phyloP scores from a whole-genome alignment of 2,329 filamentous ascomycete genomes.

The Diaporthe citrichinensis region DNA sequence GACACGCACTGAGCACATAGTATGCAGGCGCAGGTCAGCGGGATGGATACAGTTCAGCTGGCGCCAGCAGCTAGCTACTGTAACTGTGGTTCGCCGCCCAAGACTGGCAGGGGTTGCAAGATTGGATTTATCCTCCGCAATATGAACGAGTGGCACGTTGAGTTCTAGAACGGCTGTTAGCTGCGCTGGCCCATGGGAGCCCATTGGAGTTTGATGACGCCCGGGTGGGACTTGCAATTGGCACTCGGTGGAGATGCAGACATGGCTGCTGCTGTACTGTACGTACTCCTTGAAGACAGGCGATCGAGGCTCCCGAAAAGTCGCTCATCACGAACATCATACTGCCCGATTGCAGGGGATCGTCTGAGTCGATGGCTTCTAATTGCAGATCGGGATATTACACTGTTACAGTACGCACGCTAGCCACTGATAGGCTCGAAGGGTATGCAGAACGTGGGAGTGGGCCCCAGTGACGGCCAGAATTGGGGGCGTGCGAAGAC shows the following conservation, averaged over 20 bases:
- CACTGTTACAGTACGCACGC: conserved; percentile 14
- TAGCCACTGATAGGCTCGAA: conserved; percentile 12
- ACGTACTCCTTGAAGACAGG: not conserved
- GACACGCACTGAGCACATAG: not conserved
- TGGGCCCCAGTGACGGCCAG: not conserved
- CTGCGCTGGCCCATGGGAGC: conserved; percentile 11
- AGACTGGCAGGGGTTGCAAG: conserved; percentile 22
- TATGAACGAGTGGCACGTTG: conserved; percentile 21
- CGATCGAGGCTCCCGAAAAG: not conserved
- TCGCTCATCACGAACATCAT: not conserved
- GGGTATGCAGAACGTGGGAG: conserved; percentile 31
- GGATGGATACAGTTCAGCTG: conserved; percentile 16
- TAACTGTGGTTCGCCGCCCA: not conserved
- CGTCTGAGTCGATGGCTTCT: conserved; percentile 25
- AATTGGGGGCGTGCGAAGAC: conserved; percentile 4
- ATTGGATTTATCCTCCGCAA: conserved; percentile 21
- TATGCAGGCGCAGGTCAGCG: not conserved
- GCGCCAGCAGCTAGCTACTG: conserved; percentile 15
- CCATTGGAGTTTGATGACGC: conserved; percentile 17
- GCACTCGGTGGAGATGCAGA: conserved; percentile 14
- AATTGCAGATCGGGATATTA: conserved; percentile 35
- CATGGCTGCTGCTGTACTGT: not conserved
- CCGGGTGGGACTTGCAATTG: not conserved
- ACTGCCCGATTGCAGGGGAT: conserved; percentile 18
- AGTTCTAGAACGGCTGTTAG: conserved; percentile 22